Conservation (phyloP, 495 filamentous ascomycete genomes). For the Echria macrotheca region DNA sequence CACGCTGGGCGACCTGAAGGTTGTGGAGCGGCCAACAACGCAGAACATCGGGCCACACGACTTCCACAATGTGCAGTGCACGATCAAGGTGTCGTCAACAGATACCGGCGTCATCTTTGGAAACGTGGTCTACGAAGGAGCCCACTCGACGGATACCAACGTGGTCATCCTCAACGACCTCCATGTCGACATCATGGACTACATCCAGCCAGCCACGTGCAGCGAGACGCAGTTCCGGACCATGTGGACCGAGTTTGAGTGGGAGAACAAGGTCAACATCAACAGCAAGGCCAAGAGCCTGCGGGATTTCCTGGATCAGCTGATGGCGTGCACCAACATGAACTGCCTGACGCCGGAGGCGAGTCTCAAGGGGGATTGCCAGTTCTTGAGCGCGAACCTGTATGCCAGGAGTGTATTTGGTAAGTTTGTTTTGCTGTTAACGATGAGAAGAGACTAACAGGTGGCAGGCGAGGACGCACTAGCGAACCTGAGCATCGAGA, state of each 20-base stretch:
- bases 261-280: constrained; percentile 99
- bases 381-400: constrained; percentile 94
- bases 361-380: constrained; percentile 93
- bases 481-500: constrained; percentile 96
- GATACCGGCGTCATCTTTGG: constrained; percentile 99
- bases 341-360: constrained; percentile 95
- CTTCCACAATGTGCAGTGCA: constrained; percentile 96
- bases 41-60: constrained; percentile 93
- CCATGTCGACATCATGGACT: constrained; percentile 99
- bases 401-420: constrained; percentile 98
- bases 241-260: constrained; percentile 99
- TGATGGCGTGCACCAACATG: constrained; percentile 99
- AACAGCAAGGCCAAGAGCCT: constrained; percentile 92
- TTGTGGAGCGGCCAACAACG: constrained; percentile 91
- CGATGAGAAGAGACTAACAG: not conserved
- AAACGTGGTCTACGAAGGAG: constrained; percentile 96
- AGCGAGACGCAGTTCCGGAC: constrained; percentile 97
- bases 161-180: constrained; percentile 99
- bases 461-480: constrained; percentile 90
- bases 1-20: constrained; percentile 94
- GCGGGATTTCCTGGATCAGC: constrained; percentile 84
- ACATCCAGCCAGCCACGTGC: constrained; percentile 95
- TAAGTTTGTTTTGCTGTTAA: constrained; percentile 47
- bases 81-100: constrained; percentile 98
- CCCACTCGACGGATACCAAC: constrained; percentile 90